These are phyloP conservation scores for Kuraishia cidri DNA, from an alignment of 805 yeast genomes.

Conservation along the genomic window DNA sequence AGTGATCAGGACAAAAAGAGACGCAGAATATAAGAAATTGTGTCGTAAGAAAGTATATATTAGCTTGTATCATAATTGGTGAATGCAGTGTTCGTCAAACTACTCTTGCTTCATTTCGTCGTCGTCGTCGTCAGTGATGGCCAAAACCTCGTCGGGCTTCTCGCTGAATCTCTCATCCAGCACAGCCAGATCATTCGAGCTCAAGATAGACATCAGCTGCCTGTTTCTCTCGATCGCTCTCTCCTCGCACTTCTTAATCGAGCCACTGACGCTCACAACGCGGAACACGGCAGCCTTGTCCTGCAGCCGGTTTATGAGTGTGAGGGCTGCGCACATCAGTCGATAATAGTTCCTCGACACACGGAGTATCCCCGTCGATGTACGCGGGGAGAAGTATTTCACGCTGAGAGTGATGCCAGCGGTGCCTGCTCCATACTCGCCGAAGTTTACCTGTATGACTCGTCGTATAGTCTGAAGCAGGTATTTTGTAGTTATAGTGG, in stretches of 20 bases:
- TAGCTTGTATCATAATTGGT: no score
- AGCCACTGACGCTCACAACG: constrained; percentile 72
- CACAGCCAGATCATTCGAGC: constrained; percentile 8
- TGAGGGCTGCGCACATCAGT: constrained; percentile 58
- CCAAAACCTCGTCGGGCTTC: constrained; percentile 2
- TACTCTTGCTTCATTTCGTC: no score
- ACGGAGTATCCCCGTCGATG: constrained; percentile 79
- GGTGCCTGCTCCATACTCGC: constrained; percentile 69
- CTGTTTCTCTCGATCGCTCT: constrained; percentile 46
- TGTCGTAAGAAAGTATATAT: not conserved
- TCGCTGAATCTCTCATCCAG: constrained; percentile 5
- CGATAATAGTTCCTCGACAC: constrained; percentile 61
- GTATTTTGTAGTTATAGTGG: constrained; percentile 34
- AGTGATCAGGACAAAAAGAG: constrained; percentile 2
- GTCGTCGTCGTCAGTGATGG: constrained; percentile 5
- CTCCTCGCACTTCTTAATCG: constrained; percentile 77
- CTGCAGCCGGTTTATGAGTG: constrained; percentile 41
- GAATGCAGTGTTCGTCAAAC: not conserved
- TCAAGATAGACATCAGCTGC: constrained; percentile 17
- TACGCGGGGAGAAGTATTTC: constrained; percentile 73
- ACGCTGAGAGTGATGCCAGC: constrained; percentile 51
- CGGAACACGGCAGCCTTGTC: constrained; percentile 43
- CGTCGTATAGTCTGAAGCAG: constrained; percentile 46
- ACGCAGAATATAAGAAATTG: not conserved
- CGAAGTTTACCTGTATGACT: constrained; percentile 56